Evolutionary conservation across 352 stramenopile species (phyloP).

Genomic region (Blastocystis sp.): DNA sequence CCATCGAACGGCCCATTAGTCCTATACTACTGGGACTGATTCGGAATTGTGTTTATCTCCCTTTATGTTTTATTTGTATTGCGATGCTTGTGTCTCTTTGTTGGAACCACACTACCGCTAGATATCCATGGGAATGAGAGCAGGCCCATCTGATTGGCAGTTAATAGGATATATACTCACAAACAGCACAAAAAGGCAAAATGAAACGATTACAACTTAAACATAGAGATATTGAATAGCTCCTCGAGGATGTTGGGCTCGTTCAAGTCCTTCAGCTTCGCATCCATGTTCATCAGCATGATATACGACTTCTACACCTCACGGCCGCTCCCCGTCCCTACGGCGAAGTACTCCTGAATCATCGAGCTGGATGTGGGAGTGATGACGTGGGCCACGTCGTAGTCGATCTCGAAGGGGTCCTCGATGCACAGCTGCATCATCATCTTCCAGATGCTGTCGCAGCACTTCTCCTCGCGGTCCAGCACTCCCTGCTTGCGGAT

Average conservation of each 20-base stretch:
- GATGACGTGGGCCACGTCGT: conserved; percentile 92
- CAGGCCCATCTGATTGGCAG: too few relatives aligned
- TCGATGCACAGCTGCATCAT: conserved; percentile 82
- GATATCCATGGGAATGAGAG: too few relatives aligned
- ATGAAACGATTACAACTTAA: neutral
- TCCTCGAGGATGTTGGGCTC: conserved; percentile 5
- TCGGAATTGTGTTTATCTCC: too few relatives aligned
- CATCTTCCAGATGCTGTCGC: conserved; percentile 71
- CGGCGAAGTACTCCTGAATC: conserved; percentile 51
- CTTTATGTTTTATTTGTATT: too few relatives aligned
- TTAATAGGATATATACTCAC: too few relatives aligned
- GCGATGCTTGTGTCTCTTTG: too few relatives aligned
- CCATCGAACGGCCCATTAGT: too few relatives aligned
- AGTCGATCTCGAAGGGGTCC: conserved; percentile 95
- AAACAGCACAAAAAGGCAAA: too few relatives aligned
- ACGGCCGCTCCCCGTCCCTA: neutral
- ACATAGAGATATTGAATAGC: conserved; percentile 21
- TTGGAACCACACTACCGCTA: too few relatives aligned
- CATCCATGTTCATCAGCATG: conserved; percentile 22
- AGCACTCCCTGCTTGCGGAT: conserved; percentile 78
- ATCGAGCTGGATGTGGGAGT: conserved; percentile 71
- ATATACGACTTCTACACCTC: conserved; percentile 30
- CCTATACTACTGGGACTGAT: too few relatives aligned
- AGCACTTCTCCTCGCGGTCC: conserved; percentile 71
- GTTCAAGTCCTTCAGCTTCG: neutral